Base-by-base conservation (phyloP, 805 yeast genomes). In the Candida boleticola region DNA sequence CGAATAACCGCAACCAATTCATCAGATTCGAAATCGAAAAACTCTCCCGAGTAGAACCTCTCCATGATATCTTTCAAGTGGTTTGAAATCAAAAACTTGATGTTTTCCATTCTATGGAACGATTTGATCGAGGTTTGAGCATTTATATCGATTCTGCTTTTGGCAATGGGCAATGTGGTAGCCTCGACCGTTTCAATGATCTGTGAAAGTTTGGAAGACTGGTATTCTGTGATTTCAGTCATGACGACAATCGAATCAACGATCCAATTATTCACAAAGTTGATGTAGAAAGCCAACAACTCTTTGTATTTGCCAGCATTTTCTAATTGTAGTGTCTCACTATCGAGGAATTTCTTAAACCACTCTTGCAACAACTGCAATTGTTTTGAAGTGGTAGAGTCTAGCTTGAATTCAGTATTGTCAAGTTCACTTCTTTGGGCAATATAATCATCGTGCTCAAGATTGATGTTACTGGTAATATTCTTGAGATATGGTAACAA, bases 31-130 rank as follows among this genome's bases (percentile, higher is more conserved):
- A 75, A 59, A 42, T 75, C 80, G 47, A 63, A 77, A 36, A 74
- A 66, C 29, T 69, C 75, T 4, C 81, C 82, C 47, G 74, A 73
- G 55, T 74, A 76, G 48, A 78, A 78, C 37, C 63, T 50, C 14
- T 66, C 74, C 60, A 77, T 63, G 34, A 77, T 78, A 32, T 66
- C 72, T 30, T 61, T 68, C 49, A 78, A 61, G 47, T 70, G 76
- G 45, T 54, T 59, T 41, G 54, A 63, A 39, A 70, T 48, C 37
- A 69, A 51, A 41, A 63, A 61, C 33, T 52, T 48, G n/a, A 61
- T 44, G 41, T 68, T 68, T 37, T 52, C 48, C 31, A 66, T 42
- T 43, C 62, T 60, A 44, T 57, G 57, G 45, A 50, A 53, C 3
- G 64, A 53, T 27, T 51, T 52, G 23, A 61, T 42, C 18, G 44